Evolutionary conservation across 352 stramenopile genomes (phyloP).

Genomic region (Thalassiosira hispida): DNA sequence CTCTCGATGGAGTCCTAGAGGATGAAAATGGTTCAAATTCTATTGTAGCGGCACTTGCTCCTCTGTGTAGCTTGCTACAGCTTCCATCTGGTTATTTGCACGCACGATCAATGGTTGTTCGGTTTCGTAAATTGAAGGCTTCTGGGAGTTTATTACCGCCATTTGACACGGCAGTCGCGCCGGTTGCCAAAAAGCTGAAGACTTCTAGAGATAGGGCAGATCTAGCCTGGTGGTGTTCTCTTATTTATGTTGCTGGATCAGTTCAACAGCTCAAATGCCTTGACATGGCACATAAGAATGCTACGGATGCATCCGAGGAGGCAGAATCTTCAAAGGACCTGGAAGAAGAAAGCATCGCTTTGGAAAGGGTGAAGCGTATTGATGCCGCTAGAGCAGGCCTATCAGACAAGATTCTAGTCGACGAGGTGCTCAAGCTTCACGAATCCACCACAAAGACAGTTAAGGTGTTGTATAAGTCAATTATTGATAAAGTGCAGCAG

Average conservation of each 20-base stretch:
- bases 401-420: constrained; percentile 72
- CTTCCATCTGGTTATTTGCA: constrained; percentile 80
- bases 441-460: constrained; percentile 28
- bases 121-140: constrained; percentile 61
- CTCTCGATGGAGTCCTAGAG: constrained; percentile 63
- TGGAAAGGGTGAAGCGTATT: constrained; percentile 73
- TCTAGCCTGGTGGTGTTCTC: constrained; percentile 80
- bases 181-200: constrained; percentile 69
- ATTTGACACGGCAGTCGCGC: constrained; percentile 66
- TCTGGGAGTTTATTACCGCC: constrained; percentile 52
- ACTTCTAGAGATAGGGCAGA: constrained; percentile 62
- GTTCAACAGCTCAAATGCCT: constrained; percentile 71
- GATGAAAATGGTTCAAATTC: constrained; percentile 42
- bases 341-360: constrained; percentile 49
- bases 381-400: constrained; percentile 66
- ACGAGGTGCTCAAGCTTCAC: constrained; percentile 46
- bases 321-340: constrained; percentile 50
- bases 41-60: constrained; percentile 63
- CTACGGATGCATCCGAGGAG: constrained; percentile 77
- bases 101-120: constrained; percentile 64
- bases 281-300: constrained; percentile 69
- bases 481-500: constrained; percentile 61
- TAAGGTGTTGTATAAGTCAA: constrained; percentile 47
- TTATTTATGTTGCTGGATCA: constrained; percentile 60
- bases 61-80: constrained; percentile 71